These are phyloP conservation scores for Benincasa hispida DNA, from an alignment of 306 rosid genomes.

Conservation along the genomic window DNA sequence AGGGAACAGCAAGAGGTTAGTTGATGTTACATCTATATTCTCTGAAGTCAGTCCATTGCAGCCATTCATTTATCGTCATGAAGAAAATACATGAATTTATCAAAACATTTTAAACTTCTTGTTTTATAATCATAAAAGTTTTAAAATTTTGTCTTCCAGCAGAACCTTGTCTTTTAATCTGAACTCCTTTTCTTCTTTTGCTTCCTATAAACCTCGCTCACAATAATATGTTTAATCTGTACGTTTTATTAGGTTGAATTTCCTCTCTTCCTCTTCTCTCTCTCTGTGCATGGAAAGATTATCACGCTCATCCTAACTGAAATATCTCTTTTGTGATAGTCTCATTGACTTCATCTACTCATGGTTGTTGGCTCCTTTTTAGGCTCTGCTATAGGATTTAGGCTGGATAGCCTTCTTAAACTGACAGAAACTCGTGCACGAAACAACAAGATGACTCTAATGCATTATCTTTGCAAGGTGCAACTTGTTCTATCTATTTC, in stretches of 20 bases:
- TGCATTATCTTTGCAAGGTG: slow-evolving; percentile 95
- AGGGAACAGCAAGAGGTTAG: slow-evolving; percentile 92
- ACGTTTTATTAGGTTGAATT: background rate
- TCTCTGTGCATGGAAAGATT: background rate
- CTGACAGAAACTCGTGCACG: slow-evolving; percentile 72
- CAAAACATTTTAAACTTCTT: background rate
- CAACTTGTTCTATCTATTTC: background rate
- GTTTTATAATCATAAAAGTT: background rate
- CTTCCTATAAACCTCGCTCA: background rate
- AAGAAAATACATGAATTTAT: background rate
- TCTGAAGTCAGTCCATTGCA: slow-evolving; percentile 8
- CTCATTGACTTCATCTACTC: background rate
- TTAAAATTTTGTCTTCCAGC: background rate
- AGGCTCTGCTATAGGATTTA: slow-evolving; percentile 85
- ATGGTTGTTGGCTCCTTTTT: slow-evolving; percentile 2
- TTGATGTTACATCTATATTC: slow-evolving; percentile 10
- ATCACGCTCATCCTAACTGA: background rate
- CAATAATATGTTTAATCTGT: background rate
- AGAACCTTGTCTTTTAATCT: background rate
- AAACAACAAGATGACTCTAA: slow-evolving; percentile 78
- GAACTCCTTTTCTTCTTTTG: background rate
- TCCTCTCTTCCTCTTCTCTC: background rate
- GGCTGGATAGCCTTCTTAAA: slow-evolving; percentile 85
- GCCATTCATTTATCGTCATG: background rate
- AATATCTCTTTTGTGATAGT: background rate